Base-by-base conservation (phyloP, 495 filamentous ascomycete genomes). In the Ascodesmis nigricans region DNA sequence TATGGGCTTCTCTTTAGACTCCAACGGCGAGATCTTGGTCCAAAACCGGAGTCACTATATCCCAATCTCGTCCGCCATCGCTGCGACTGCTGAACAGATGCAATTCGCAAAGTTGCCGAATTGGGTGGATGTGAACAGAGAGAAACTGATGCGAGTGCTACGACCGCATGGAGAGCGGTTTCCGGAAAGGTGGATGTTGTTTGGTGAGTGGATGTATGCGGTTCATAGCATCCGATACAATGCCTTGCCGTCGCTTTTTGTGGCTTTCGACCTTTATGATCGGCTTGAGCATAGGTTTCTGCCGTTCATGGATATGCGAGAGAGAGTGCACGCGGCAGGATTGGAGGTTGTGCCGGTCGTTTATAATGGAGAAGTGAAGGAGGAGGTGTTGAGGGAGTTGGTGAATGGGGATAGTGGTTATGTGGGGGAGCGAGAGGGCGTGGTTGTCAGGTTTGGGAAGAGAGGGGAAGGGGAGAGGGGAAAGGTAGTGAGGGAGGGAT, bases 401-500 rank as follows among this genome's bases (percentile, higher is more conserved):
- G 21, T 45, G 29, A 26, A 37, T 10, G 16, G 23, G 8, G 29
- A 31, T 29, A 45, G 43, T 22, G 3, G 13, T 4, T 45, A 30
- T 39, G 31, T 33, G 9, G 40, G 11, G 2, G 30, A 9, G 20
- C 20, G 11, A 23, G 42, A 46, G 31, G 44, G 40, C 0, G 44
- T 45, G 20, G 42, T 46, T 7, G 44, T 46, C 16, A 31, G 29
- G 25, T 40, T 29, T 39, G 35, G 38, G 25, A 19, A 31, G 21
- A 21, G 31, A 14, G 11, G 26, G 32, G 33, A 39, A 10, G 43
- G 46, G 28, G 36, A 31, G 37, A 39, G 44, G 36, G 42, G 40
- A 11, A 45, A 45, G 39, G 35, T 67, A 5, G 45, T 53, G 4
- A 43, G 55, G 21, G 42, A 56, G 27, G 62, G 59, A 1, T 56